phyloP scores from a whole-genome alignment of 2,329 filamentous ascomycete species.

The Falciphora oryzae region DNA sequence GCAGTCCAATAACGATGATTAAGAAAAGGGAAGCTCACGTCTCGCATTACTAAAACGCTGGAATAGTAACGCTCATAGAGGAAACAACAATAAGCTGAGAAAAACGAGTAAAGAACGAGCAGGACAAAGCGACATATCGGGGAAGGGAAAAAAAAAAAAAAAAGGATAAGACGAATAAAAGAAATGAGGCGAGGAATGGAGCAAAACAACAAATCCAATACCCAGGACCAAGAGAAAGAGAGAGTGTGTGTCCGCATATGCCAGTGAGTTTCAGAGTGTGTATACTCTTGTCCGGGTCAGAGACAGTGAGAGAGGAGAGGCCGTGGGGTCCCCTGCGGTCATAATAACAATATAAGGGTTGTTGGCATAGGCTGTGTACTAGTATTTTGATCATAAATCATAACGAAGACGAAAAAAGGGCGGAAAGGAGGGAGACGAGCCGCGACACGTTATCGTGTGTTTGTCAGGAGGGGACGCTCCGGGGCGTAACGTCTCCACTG shows the following conservation, averaged over 20 bases:
- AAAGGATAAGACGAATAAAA: not conserved
- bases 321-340: too few relatives aligned
- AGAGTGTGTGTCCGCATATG: not conserved
- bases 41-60: too few relatives aligned
- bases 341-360: slow-evolving; percentile 1
- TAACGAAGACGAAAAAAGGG: not conserved
- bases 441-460: not conserved
- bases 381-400: not conserved
- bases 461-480: slow-evolving; percentile 43
- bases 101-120: not conserved
- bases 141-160: not conserved
- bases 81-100: not conserved
- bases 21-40: too few relatives aligned
- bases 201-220: not conserved
- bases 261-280: not conserved
- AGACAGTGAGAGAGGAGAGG: not conserved
- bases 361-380: not conserved
- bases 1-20: too few relatives aligned
- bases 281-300: not conserved
- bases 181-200: not conserved
- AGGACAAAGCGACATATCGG: not conserved
- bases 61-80: not conserved
- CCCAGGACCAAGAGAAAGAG: not conserved
- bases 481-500: slow-evolving; percentile 51
- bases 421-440: slow-evolving; percentile 23